Evolutionary conservation across 179 eudicot species (phyloP), one percentile per base, ranked within the genome.

Genomic region (Nepenthes alata): DNA sequence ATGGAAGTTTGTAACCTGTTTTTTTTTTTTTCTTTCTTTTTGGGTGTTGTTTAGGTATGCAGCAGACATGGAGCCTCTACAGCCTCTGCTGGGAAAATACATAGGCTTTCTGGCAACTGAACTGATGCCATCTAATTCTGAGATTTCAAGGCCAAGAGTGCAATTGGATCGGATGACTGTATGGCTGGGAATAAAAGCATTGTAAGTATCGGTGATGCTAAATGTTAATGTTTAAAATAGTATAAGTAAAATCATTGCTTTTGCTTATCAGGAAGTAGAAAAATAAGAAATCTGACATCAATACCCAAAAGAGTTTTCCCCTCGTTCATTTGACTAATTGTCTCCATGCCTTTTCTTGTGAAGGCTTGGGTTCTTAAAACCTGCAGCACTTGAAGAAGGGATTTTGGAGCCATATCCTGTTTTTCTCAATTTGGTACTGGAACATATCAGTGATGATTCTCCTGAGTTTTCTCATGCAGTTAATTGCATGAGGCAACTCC

Each of bases 301-400:
- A 25, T 37, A 10, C 35, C 55, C 14, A 14, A 48, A 45, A 25
- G 51, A 16, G 47, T 6, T 38, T 54, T 58, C 7, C 48, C 55
- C 13, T 38, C 47, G 54, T 13, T 44, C 65, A 25, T 47, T 47
- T 51, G 64, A 14, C 67, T 77, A 55, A 70, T 77, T 38, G 59
- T 63, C 54, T 60, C 41, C 37, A 41, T 53, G 16, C 59, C 51
- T 60, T 57, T 58, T 66, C 34, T 71, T 52, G 63, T 78, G 62
- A 78, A 94, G 99, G 89, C 89, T 90, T 71, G 95, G 97, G 56
- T 87, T 94, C 69, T 67, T 94, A 78, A 94, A 94, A 77, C 91
- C 97, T 74, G 81, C 81, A 57, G 96, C 99, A 56, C 85, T 90
- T 75, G 99, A 90, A 84, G 99, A 94, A 67, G 97, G 99, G 69